Conservation (phyloP, 2,329 filamentous ascomycete genomes). For the Rasamsonia emersonii region DNA sequence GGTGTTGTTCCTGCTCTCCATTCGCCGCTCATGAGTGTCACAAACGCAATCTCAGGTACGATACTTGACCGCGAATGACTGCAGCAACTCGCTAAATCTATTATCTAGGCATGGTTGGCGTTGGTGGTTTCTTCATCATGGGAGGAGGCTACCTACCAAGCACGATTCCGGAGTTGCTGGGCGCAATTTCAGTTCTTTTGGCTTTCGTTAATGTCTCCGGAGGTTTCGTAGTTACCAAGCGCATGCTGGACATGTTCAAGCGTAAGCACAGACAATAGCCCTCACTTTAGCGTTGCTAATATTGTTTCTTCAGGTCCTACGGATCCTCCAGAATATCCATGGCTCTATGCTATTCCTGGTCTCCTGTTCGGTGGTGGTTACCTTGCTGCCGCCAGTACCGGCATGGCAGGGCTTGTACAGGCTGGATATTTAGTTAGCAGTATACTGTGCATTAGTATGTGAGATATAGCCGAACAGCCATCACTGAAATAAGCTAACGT, state of each 20-base stretch:
- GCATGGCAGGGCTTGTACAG: slow-evolving; percentile 74
- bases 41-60: slow-evolving; percentile 76
- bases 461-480: not conserved
- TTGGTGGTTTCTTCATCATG: slow-evolving; percentile 82
- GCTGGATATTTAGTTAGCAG: slow-evolving; percentile 82
- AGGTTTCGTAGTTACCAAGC: slow-evolving; percentile 83
- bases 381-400: slow-evolving; percentile 68
- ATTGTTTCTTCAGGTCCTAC: slow-evolving; percentile 51
- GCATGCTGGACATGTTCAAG: slow-evolving; percentile 90
- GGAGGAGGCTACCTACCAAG: slow-evolving; percentile 70
- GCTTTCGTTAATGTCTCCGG: slow-evolving; percentile 85
- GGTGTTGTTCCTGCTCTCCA: slow-evolving; percentile 75
- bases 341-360: slow-evolving; percentile 73
- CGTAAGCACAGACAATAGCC: slow-evolving; percentile 37
- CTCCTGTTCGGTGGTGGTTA: slow-evolving; percentile 73
- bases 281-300: slow-evolving; percentile 11
- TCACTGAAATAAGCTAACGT: not conserved
- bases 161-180: slow-evolving; percentile 70
- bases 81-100: slow-evolving; percentile 7
- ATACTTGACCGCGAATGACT: not conserved
- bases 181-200: slow-evolving; percentile 69
- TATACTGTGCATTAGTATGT: slow-evolving; percentile 64
- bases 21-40: slow-evolving; percentile 85
- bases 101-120: slow-evolving; percentile 63
- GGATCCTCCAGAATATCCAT: slow-evolving; percentile 80